phyloP scores from a whole-genome alignment of 371 early-diverging fungal genomes.

The Phascolomyces articulosus region DNA sequence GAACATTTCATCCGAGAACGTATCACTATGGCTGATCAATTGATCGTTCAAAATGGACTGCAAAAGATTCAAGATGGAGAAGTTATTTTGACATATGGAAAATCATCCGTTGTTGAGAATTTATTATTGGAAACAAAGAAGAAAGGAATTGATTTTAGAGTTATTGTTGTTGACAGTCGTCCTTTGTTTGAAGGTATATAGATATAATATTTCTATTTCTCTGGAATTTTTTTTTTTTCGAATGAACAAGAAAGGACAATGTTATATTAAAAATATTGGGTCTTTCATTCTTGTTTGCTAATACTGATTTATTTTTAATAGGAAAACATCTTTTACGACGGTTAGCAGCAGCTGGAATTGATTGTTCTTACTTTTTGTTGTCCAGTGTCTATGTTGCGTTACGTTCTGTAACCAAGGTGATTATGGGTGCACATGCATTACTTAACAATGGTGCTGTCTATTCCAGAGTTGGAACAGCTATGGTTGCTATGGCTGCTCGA shows the following conservation, averaged over 20 bases:
- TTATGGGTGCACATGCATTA: constrained; percentile 92
- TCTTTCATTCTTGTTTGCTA: no score
- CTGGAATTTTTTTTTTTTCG: no score
- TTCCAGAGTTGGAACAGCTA: constrained; percentile 91
- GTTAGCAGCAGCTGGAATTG: constrained; percentile 71
- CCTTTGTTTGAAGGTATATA: constrained; percentile 83
- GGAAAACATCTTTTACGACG: constrained; percentile 71
- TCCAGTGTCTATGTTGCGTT: constrained; percentile 76
- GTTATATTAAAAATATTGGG: no score
- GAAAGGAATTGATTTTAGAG: constrained; percentile 81
- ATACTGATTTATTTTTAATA: constrained; percentile 17
- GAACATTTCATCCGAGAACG: constrained; percentile 90
- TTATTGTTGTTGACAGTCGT: constrained; percentile 94
- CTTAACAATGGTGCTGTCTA: constrained; percentile 93
- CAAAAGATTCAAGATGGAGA: constrained; percentile 94
- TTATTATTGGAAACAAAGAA: constrained; percentile 80
- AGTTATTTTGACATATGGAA: constrained; percentile 89
- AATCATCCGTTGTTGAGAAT: constrained; percentile 84
- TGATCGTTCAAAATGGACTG: constrained; percentile 80
- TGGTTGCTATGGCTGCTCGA: constrained; percentile 91
- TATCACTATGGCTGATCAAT: constrained; percentile 82
- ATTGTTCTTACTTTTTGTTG: constrained; percentile 77
- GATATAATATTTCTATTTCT: not conserved
- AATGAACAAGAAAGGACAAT: no score
- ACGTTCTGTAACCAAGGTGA: constrained; percentile 88